Percentiles rank a stretch among this genome's conserved stretches.
phyloP scores from a whole-genome alignment of 108 stramenopile species.

The Nitzschia inconspicua region DNA sequence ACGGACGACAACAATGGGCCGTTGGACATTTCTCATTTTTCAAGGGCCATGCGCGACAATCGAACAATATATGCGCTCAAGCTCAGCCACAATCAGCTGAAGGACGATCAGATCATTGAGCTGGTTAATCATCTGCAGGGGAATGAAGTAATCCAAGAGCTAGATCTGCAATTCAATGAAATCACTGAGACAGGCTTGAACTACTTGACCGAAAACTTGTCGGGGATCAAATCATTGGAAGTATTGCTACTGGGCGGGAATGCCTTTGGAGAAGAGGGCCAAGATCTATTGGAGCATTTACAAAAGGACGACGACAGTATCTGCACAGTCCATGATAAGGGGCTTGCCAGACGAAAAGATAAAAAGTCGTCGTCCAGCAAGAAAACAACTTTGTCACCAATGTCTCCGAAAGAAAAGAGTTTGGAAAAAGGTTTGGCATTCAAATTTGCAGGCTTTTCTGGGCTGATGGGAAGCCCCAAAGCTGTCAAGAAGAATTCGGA shows the following conservation, averaged over 20 bases:
- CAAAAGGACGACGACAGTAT: constrained; percentile 28
- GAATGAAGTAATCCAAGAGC: constrained; percentile 9
- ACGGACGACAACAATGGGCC: not conserved
- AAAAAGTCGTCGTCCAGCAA: no score
- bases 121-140: constrained; percentile 9
- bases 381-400: no score
- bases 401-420: no score
- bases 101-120: constrained; percentile 4
- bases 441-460: no score
- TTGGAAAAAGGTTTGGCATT: no score
- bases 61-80: not conserved
- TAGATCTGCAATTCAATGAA: constrained; percentile 22
- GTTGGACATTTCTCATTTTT: constrained; percentile 12
- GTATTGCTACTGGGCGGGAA: constrained; percentile 24
- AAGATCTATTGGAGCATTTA: constrained; percentile 8
- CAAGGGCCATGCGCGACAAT: constrained; percentile 6
- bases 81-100: constrained; percentile 20
- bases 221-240: constrained; percentile 1
- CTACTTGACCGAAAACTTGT: constrained; percentile 4
- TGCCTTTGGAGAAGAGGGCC: constrained; percentile 21
- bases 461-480: no score
- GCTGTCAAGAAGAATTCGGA: no score
- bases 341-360: no score
- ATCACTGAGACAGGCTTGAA: constrained; percentile 14
- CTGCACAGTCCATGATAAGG: no score